A percentile compares a stretch with the other conserved stretches of the same genome.
Conservation (phyloP, 2,329 filamentous ascomycete genomes). For the Cladosporium velox region DNA sequence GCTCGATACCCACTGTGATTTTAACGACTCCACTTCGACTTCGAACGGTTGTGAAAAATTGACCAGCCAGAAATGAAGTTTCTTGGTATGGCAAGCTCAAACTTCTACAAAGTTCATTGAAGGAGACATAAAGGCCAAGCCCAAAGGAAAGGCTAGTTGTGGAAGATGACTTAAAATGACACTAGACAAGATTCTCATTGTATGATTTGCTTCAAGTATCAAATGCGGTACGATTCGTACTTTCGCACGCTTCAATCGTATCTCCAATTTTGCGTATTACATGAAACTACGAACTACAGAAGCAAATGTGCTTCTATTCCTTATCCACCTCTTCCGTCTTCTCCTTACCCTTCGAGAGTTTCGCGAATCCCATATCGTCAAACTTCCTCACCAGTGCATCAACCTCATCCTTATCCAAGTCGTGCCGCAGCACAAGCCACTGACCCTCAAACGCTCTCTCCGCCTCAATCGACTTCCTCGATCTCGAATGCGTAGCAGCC, state of each 20-base stretch:
- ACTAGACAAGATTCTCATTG: no score
- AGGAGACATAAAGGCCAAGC: no score
- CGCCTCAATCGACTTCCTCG: not conserved
- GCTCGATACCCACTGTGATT: no score
- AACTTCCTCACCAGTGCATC: not conserved
- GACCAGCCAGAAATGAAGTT: no score
- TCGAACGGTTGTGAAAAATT: no score
- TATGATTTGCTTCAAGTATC: no score
- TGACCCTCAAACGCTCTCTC: not conserved
- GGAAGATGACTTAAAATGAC: no score
- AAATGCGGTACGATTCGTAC: not conserved
- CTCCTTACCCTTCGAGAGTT: not conserved
- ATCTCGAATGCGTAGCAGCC: not conserved
- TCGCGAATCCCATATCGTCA: not conserved
- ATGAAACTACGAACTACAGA: not conserved
- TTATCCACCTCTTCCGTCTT: not conserved
- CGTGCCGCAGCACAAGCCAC: not conserved
- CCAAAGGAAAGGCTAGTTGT: no score
- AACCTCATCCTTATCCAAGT: not conserved
- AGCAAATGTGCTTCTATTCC: not conserved
- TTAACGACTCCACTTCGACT: no score
- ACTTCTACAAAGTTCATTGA: no score
- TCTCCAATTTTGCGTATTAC: not conserved
- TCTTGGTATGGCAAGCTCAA: no score
- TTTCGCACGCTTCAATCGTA: not conserved